phyloP scores from a whole-genome alignment of 1,284 basidiomycete genomes.

The Pholiota adiposa region DNA sequence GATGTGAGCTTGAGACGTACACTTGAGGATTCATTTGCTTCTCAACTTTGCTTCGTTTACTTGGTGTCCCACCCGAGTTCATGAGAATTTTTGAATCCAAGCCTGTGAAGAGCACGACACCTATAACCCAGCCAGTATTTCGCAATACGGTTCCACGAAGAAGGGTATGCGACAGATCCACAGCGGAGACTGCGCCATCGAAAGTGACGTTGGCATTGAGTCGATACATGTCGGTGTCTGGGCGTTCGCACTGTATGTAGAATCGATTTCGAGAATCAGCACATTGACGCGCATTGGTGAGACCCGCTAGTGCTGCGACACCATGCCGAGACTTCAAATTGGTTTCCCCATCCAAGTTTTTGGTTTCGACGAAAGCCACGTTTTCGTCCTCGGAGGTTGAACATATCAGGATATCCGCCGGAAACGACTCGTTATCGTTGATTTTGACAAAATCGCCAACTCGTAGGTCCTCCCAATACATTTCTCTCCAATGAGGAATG shows the following conservation, averaged over 20 bases:
- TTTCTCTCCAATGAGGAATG: slow-evolving; percentile 72
- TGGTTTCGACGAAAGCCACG: slow-evolving; percentile 96
- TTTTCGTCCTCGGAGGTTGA: slow-evolving; percentile 98
- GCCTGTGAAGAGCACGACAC: slow-evolving; percentile 91
- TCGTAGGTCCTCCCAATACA: slow-evolving; percentile 90
- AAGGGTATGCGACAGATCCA: slow-evolving; percentile 85
- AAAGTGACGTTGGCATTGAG: slow-evolving; percentile 82
- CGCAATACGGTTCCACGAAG: slow-evolving; percentile 90
- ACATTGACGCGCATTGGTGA: slow-evolving; percentile 67
- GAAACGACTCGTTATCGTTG: slow-evolving; percentile 85
- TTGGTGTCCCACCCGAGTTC: slow-evolving; percentile 95
- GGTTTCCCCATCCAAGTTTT: slow-evolving; percentile 98
- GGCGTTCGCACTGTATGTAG: slow-evolving; percentile 83
- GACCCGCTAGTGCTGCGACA: slow-evolving; percentile 72
- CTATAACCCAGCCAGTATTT: slow-evolving; percentile 94
- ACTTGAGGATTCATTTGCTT: slow-evolving; percentile 98
- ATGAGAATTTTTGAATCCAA: slow-evolving; percentile 92
- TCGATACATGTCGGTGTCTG: slow-evolving; percentile 94
- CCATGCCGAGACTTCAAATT: slow-evolving; percentile 96
- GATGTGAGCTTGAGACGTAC: slow-evolving; percentile 46
- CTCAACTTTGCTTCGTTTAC: slow-evolving; percentile 93
- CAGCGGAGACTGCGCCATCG: slow-evolving; percentile 61
- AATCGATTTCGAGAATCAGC: slow-evolving; percentile 59
- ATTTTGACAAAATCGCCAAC: slow-evolving; percentile 97
- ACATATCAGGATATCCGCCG: slow-evolving; percentile 95